These are phyloP conservation scores for Phytophthora pinifolia DNA, from an alignment of 352 stramenopile genomes.

Conservation along the genomic window DNA sequence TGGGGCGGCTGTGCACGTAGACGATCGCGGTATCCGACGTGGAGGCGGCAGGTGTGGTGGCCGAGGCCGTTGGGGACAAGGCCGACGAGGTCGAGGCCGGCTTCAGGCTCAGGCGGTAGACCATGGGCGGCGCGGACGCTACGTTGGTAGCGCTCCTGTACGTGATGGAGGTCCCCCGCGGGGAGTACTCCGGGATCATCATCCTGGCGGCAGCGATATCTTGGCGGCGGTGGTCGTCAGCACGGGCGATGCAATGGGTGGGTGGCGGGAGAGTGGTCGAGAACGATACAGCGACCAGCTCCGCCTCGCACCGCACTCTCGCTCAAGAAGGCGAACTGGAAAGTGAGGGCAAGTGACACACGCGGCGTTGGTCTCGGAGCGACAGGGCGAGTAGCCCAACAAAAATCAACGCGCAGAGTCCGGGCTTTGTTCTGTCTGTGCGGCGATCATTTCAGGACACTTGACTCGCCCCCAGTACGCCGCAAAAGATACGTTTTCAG, in stretches of 20 bases:
- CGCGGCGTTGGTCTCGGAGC: constrained; percentile 18
- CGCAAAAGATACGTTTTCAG: constrained; percentile 34
- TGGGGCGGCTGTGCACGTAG: constrained; percentile 23
- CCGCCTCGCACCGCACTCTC: constrained; percentile 4
- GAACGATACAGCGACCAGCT: constrained; percentile 34
- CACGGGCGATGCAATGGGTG: neutral
- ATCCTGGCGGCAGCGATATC: constrained; percentile 31
- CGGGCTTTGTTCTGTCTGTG: constrained; percentile 9
- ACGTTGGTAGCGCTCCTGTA: constrained; percentile 19
- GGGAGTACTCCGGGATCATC: constrained; percentile 49
- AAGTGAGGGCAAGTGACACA: constrained; percentile 23
- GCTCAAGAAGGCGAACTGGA: constrained; percentile 14
- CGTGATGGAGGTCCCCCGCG: constrained; percentile 38
- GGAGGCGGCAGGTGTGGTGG: constrained; percentile 8
- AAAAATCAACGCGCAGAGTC: constrained; percentile 23
- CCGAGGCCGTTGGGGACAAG: constrained; percentile 11
- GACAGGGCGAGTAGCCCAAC: constrained; percentile 27
- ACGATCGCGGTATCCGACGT: constrained; percentile 17
- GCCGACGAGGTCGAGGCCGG: constrained; percentile 22
- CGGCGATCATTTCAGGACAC: neutral
- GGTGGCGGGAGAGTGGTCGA: constrained; percentile 13
- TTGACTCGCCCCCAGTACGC: constrained; percentile 16
- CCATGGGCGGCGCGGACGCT: constrained; percentile 24
- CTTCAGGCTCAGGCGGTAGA: constrained; percentile 45
- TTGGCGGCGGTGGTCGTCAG: constrained; percentile 9